phyloP scores from a whole-genome alignment of 2,329 filamentous ascomycete genomes.

The Colletotrichum magnum region DNA sequence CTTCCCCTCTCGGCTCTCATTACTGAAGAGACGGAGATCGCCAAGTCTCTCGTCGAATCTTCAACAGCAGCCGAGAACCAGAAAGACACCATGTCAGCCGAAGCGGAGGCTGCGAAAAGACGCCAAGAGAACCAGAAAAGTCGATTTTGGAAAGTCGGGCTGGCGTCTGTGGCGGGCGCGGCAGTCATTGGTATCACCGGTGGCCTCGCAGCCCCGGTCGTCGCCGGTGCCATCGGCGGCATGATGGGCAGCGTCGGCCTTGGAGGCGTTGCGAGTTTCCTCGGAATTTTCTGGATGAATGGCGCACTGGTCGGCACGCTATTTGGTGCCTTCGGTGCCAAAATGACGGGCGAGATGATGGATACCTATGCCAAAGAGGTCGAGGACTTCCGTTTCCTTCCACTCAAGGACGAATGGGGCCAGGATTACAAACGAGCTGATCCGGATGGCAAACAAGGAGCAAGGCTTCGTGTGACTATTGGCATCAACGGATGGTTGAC shows the following conservation, averaged over 20 bases:
- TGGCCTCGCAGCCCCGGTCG: slow-evolving; percentile 88
- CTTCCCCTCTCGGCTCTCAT: slow-evolving; percentile 74
- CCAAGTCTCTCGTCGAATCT: slow-evolving; percentile 80
- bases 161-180: slow-evolving; percentile 90
- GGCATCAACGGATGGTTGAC: slow-evolving; percentile 91
- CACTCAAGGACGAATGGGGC: slow-evolving; percentile 69
- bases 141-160: slow-evolving; percentile 90
- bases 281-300: slow-evolving; percentile 89
- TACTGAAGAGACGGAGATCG: slow-evolving; percentile 81
- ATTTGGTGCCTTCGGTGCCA: slow-evolving; percentile 90
- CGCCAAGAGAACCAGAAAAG: slow-evolving; percentile 78
- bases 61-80: slow-evolving; percentile 59
- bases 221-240: slow-evolving; percentile 87
- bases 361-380: slow-evolving; percentile 90
- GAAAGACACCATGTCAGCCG: slow-evolving; percentile 72
- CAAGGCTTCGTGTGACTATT: slow-evolving; percentile 83
- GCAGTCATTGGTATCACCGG: slow-evolving; percentile 93
- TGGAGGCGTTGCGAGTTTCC: slow-evolving; percentile 86
- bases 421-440: slow-evolving; percentile 45
- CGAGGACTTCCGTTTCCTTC: slow-evolving; percentile 85
- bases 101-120: slow-evolving; percentile 81
- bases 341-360: slow-evolving; percentile 85
- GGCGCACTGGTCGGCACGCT: slow-evolving; percentile 87
- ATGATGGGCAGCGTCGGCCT: slow-evolving; percentile 89
- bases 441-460: slow-evolving; percentile 49